Evolutionary conservation across 2,329 filamentous ascomycete species (phyloP).

Genomic region (Rosellinia necatrix): DNA sequence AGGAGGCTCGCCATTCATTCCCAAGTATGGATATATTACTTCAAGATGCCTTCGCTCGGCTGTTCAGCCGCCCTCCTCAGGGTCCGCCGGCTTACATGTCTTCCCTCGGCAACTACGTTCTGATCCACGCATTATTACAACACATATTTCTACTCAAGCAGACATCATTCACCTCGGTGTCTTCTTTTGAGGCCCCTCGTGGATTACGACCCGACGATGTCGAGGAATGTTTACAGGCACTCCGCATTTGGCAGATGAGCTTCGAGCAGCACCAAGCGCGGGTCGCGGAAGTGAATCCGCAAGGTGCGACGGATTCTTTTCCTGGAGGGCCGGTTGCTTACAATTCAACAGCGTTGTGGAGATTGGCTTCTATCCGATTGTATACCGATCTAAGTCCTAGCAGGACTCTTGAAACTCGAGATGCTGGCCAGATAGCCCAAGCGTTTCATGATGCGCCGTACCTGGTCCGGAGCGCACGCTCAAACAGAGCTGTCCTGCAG

Average conservation of each 20-base stretch:
- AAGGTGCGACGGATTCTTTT: slow-evolving; percentile 54
- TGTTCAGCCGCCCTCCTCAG: slow-evolving; percentile 58
- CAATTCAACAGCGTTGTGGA: slow-evolving; percentile 65
- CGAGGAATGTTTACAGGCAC: slow-evolving; percentile 59
- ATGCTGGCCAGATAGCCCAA: slow-evolving; percentile 64
- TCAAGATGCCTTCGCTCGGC: slow-evolving; percentile 60
- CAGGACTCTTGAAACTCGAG: slow-evolving; percentile 66
- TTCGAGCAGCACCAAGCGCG: slow-evolving; percentile 62
- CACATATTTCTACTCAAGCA: slow-evolving; percentile 73
- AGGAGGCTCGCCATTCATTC: slow-evolving; percentile 58
- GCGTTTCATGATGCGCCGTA: slow-evolving; percentile 63
- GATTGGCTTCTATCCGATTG: slow-evolving; percentile 66
- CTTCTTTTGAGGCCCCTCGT: slow-evolving; percentile 55
- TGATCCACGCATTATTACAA: slow-evolving; percentile 74
- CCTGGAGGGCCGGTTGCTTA: slow-evolving; percentile 67
- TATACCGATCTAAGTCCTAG: slow-evolving; percentile 68
- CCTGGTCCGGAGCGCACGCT: slow-evolving; percentile 61
- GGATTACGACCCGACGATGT: slow-evolving; percentile 59
- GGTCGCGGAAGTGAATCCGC: slow-evolving; percentile 53
- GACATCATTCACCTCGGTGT: slow-evolving; percentile 56
- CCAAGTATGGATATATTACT: slow-evolving; percentile 57
- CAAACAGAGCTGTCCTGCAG: slow-evolving; percentile 69
- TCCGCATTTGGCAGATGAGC: slow-evolving; percentile 62
- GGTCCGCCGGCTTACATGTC: slow-evolving; percentile 56
- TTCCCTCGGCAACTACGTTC: slow-evolving; percentile 69